Base-by-base conservation (phyloP, 192 early-diverging fungal genomes). In the Lunasporangiospora selenospora region DNA sequence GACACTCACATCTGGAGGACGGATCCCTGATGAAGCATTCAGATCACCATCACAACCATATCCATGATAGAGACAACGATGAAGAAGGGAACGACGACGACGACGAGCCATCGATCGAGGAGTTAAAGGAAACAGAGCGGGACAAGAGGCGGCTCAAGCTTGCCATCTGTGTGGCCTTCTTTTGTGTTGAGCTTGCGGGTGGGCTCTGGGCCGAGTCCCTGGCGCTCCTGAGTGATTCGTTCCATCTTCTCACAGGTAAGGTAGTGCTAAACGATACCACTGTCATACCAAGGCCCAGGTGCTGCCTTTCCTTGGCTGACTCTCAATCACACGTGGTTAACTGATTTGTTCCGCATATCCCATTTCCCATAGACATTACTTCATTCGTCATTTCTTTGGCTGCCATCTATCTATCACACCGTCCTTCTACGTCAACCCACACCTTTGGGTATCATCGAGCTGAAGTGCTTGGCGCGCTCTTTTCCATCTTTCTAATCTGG, bases 401-500 rank as follows among this genome's bases (percentile, higher is more conserved):
- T 27, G 70, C 77, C 23, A 75, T 78, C 54, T 75, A 75, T 29
- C 59, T 78, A 1, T 66, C 77, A 1, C 61, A 75, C 6, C 70
- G 62, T 18, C 60, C 77, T 23, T 47, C 77, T 4, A 75, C 77
- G 24, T 63, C 81, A 66, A 75, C 54, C 43, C 84, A 88, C 59
- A 85, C 85, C 15, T 94, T 86, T 73, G 92, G 92, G 29, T 93
- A 84, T 47, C 80, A 92, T 53, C 84, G 92, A 29, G 85, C 89
- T 18, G 90, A 94, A 61, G 89, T 93, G 26, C 70, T 94, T 39
- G 93, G 89, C 34, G 93, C 92, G 8, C 75, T 93, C 9, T 48
- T 80, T 39, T 92, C 90, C n/a, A 88, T 87, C 24, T 81, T 90
- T 23, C 65, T 89, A n/a, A 90, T 94, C 46, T 94, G 93, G 93